These are phyloP conservation scores for Xerocomus minutiporus DNA, from an alignment of 1,284 basidiomycete species.

Conservation along the genomic window DNA sequence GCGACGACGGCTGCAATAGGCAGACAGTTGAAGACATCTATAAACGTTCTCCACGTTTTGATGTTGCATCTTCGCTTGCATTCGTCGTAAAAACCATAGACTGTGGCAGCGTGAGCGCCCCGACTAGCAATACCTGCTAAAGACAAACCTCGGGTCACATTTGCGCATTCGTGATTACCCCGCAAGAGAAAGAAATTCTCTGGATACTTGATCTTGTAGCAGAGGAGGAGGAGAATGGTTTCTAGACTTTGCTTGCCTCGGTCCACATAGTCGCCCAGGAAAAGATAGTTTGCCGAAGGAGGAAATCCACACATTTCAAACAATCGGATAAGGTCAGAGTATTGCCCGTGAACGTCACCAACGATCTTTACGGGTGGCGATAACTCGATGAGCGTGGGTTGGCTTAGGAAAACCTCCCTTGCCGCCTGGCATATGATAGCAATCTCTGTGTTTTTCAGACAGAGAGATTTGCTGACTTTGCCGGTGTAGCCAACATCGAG, in stretches of 20 bases:
- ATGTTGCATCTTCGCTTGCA: conserved; percentile 99
- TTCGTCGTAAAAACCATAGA: conserved; percentile 99
- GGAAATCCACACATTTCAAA: conserved; percentile 99
- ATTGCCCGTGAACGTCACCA: conserved; percentile 98
- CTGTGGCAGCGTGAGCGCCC: conserved; percentile 40
- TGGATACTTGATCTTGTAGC: conserved; percentile 99
- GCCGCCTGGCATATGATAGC: conserved; percentile 94
- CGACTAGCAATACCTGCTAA: conserved; percentile 6
- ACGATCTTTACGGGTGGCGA: conserved; percentile 99
- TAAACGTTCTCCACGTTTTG: conserved; percentile 99
- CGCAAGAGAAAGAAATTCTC: conserved; percentile 99
- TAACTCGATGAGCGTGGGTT: conserved; percentile 96
- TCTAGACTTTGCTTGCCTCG: conserved; percentile 98
- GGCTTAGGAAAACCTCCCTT: conserved; percentile 92
- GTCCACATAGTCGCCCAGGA: conserved; percentile 98
- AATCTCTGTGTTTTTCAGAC: conserved; percentile 96
- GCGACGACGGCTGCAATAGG: conserved; percentile 99
- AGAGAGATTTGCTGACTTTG: conserved; percentile 95
- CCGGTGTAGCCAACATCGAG: conserved; percentile 97
- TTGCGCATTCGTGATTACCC: conserved; percentile 99
- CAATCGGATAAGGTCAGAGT: conserved; percentile 94
- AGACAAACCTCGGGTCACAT: conserved; percentile 88
- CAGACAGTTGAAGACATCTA: conserved; percentile 99
- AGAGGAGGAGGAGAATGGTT: conserved; percentile 93
- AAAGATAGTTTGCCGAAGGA: conserved; percentile 95